A percentile compares a stretch with the other conserved stretches of the same genome.
Evolutionary conservation across 2,329 filamentous ascomycete species (phyloP).

Genomic region (Shiraia sp.): DNA sequence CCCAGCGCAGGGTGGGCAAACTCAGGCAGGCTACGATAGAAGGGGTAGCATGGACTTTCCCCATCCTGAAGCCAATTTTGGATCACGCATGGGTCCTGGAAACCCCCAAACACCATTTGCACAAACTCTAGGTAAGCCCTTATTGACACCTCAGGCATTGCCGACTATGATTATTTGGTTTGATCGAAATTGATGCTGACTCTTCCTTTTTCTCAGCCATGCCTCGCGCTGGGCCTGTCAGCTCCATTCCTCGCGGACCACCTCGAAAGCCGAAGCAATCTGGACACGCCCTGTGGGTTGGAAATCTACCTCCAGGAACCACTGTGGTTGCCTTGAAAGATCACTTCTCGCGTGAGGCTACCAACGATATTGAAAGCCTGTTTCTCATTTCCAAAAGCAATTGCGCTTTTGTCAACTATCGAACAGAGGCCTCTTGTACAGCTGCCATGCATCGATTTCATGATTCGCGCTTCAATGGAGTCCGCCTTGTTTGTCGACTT

Average conservation of each 20-base stretch:
- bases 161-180: neutral
- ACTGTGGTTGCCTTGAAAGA: constrained; percentile 84
- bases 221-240: constrained; percentile 25
- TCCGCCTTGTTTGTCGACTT: constrained; percentile 82
- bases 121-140: constrained; percentile 25
- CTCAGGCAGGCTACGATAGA: constrained; percentile 34
- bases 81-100: constrained; percentile 14
- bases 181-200: neutral
- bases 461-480: constrained; percentile 85
- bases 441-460: constrained; percentile 83
- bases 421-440: constrained; percentile 74
- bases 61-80: constrained; percentile 25
- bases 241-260: constrained; percentile 60
- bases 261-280: constrained; percentile 68
- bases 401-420: constrained; percentile 95
- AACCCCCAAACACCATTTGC: constrained; percentile 18
- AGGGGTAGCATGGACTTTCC: constrained; percentile 30
- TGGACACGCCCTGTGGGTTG: constrained; percentile 94
- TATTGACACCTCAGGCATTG: no score
- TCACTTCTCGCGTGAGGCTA: constrained; percentile 81
- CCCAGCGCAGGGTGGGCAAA: constrained; percentile 26
- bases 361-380: constrained; percentile 77
- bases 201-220: constrained; percentile 19
- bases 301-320: constrained; percentile 85
- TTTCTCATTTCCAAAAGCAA: constrained; percentile 97